A percentile compares a stretch with the other conserved stretches of the same genome.
These are phyloP conservation scores for peach (Prunus persica) DNA, from an alignment of 306 rosid species.

Conservation along the genomic window DNA sequence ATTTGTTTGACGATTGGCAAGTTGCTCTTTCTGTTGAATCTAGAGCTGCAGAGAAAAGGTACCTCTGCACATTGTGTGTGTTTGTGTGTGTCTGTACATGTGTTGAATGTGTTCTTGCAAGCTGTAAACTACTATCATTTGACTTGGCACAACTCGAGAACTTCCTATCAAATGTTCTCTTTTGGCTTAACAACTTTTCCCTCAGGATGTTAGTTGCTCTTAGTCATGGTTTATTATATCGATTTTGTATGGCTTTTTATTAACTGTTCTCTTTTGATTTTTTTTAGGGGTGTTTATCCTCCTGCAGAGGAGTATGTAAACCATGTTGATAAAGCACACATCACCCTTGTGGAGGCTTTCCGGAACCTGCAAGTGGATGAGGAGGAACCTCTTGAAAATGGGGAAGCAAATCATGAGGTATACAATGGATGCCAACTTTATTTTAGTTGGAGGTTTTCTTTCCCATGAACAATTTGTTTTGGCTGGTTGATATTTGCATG, in stretches of 20 bases:
- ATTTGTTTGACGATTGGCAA: constrained; percentile 96
- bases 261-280: constrained; percentile 21
- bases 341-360: constrained; percentile 90
- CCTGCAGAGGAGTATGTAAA: constrained; percentile 66
- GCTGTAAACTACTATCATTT: background rate
- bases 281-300: constrained; percentile 63
- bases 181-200: background rate
- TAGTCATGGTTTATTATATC: background rate
- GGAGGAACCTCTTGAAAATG: constrained; percentile 81
- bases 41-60: constrained; percentile 69
- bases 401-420: constrained; percentile 76
- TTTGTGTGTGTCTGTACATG: background rate
- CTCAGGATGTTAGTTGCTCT: background rate
- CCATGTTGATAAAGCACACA: constrained; percentile 57
- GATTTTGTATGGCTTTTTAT: background rate
- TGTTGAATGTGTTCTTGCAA: background rate
- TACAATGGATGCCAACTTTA: background rate
- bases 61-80: background rate
- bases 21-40: constrained; percentile 93
- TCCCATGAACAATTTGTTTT: background rate
- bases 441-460: background rate
- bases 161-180: background rate
- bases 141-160: background rate
- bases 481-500: background rate
- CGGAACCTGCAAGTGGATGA: constrained; percentile 67